A percentile compares a stretch with the other conserved stretches of the same genome.
Conservation (phyloP, 345 rosid species). For the Laguncularia racemosa region DNA sequence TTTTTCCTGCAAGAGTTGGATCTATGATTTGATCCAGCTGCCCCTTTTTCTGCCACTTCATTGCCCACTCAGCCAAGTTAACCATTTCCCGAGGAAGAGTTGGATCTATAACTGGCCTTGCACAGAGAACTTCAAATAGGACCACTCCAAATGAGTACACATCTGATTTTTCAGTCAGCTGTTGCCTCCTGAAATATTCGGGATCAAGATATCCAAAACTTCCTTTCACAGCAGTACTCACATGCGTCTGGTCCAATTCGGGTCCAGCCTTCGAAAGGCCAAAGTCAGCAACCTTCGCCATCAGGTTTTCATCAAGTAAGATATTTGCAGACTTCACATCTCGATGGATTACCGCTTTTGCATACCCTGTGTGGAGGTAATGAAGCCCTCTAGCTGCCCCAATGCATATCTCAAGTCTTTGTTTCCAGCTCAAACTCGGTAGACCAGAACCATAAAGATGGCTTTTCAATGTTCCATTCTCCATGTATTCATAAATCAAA, state of each 20-base stretch:
- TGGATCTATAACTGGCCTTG: conserved; percentile 87
- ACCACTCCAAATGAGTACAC: conserved; percentile 95
- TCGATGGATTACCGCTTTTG: conserved; percentile 66
- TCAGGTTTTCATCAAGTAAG: conserved; percentile 60
- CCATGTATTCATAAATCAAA: conserved; percentile 69
- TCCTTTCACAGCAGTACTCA: conserved; percentile 94
- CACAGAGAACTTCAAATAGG: conserved; percentile 86
- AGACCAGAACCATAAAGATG: conserved; percentile 54
- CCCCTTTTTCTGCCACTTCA: conserved; percentile 85
- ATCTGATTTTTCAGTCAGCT: conserved; percentile 82
- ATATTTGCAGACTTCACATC: conserved; percentile 78
- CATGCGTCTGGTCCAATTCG: conserved; percentile 92
- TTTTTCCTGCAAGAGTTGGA: conserved; percentile 44
- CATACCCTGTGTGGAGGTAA: conserved; percentile 66
- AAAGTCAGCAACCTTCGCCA: conserved; percentile 79
- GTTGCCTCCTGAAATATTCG: conserved; percentile 85
- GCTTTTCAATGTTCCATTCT: conserved; percentile 66
- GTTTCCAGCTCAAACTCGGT: conserved; percentile 60
- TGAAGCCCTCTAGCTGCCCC: conserved; percentile 71
- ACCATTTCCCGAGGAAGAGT: conserved; percentile 85
- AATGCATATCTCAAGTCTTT: conserved; percentile 61
- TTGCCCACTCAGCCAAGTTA: conserved; percentile 91
- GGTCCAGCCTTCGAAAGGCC: conserved; percentile 91
- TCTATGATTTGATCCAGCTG: conserved; percentile 78
- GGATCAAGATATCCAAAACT: conserved; percentile 93